Percentiles rank a stretch among this genome's conserved stretches.
These are phyloP conservation scores for Lanmaoa rubissima DNA, from an alignment of 768 basidiomycete genomes.

Conservation along the genomic window DNA sequence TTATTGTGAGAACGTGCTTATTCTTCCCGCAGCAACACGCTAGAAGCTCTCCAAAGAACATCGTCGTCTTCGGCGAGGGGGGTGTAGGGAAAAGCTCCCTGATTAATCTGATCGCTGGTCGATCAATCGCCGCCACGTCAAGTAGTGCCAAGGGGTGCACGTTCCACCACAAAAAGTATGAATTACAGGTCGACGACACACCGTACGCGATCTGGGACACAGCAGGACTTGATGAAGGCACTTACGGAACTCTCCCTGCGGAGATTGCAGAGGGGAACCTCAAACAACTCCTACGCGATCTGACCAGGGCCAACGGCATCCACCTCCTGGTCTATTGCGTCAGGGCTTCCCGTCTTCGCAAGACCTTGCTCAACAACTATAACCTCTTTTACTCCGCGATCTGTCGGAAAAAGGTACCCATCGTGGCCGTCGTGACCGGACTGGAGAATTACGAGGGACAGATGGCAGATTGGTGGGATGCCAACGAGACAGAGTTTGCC, in stretches of 20 bases:
- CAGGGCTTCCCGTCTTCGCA: constrained; percentile 31
- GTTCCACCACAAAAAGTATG: constrained; percentile 29
- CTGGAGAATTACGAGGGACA: constrained; percentile 35
- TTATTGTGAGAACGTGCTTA: constrained; percentile 4
- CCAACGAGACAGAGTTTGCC: constrained; percentile 30
- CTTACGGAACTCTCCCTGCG: constrained; percentile 29
- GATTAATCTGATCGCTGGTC: constrained; percentile 41
- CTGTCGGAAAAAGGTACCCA: constrained; percentile 36
- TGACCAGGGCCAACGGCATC: constrained; percentile 27
- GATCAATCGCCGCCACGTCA: constrained; percentile 37
- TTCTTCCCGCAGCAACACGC: constrained; percentile 3
- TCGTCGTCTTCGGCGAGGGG: constrained; percentile 29
- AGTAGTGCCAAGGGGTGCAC: constrained; percentile 36
- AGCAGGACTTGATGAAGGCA: constrained; percentile 39
- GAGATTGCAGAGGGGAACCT: constrained; percentile 30
- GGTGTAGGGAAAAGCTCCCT: constrained; percentile 43
- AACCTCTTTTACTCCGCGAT: constrained; percentile 37
- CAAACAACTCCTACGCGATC: constrained; percentile 24
- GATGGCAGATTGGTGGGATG: constrained; percentile 34
- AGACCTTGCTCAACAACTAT: constrained; percentile 33
- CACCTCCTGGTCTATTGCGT: constrained; percentile 34
- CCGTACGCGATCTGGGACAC: constrained; percentile 37
- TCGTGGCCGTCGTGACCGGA: constrained; percentile 38
- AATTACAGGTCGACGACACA: constrained; percentile 24
- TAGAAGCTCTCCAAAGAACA: constrained; percentile 19